Evolutionary conservation across 495 filamentous ascomycete species (phyloP).

Genomic region (Aspergillus sclerotiicarbonarius): DNA sequence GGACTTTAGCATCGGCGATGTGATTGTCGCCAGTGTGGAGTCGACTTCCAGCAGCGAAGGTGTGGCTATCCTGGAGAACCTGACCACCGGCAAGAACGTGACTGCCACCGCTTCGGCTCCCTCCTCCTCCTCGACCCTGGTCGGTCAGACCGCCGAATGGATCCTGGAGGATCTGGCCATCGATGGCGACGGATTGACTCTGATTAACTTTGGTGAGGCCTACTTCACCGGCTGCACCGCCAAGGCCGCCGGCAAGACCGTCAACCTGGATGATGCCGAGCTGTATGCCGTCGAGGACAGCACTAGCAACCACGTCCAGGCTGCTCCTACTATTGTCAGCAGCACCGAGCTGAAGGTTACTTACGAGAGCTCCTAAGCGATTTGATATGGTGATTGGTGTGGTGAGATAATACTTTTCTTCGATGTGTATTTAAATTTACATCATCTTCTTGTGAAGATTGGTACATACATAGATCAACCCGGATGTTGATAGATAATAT

Average conservation of each 20-base stretch:
- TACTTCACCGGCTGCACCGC: constrained; percentile 30
- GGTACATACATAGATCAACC: too few species aligned
- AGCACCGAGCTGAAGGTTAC: constrained; percentile 8
- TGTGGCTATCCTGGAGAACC: constrained; percentile 46
- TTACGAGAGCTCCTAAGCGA: not conserved
- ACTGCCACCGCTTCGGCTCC: constrained; percentile 3
- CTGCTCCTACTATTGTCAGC: constrained; percentile 3
- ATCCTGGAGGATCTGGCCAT: constrained; percentile 54
- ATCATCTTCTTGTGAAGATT: too few species aligned
- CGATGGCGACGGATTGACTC: constrained; percentile 38
- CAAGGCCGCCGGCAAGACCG: constrained; percentile 1
- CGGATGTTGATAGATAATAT: too few species aligned
- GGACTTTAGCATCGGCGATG: constrained; percentile 48
- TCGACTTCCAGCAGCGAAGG: constrained; percentile 39
- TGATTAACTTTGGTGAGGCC: constrained; percentile 49
- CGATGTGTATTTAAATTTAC: too few species aligned
- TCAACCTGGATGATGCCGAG: not conserved
- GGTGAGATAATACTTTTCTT: not conserved
- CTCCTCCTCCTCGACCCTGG: constrained; percentile 34
- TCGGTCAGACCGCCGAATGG: constrained; percentile 51
- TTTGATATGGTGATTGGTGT: not conserved
- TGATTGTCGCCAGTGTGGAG: constrained; percentile 47
- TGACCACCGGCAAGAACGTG: constrained; percentile 45
- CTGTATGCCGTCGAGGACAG: constrained; percentile 10
- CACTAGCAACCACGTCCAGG: constrained; percentile 3